phyloP scores from a whole-genome alignment of 768 basidiomycete species.

The Trametes elegans region DNA sequence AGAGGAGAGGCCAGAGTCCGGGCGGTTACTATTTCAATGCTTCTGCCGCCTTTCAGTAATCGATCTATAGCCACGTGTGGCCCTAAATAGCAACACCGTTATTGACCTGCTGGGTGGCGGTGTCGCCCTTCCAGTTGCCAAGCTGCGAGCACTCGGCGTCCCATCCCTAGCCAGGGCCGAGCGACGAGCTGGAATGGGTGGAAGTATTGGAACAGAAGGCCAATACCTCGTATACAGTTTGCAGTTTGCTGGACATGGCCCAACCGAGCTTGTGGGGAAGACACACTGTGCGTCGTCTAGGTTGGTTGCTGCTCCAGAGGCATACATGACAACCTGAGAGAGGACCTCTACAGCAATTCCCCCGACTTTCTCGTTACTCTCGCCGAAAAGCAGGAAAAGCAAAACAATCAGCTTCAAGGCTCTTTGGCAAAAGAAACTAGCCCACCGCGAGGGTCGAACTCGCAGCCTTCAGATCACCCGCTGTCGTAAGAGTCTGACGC shows the following conservation, averaged over 20 bases:
- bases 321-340: background rate
- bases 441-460: slow-evolving; percentile 66
- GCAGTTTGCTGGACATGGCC: too few relatives aligned
- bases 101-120: slow-evolving; percentile 9
- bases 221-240: too few relatives aligned
- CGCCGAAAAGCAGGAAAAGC: too few relatives aligned
- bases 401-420: background rate
- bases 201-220: too few relatives aligned
- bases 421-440: slow-evolving; percentile 32
- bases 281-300: too few relatives aligned
- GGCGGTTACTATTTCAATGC: slow-evolving; percentile 12
- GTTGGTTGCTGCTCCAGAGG: too few relatives aligned
- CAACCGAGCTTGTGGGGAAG: too few relatives aligned
- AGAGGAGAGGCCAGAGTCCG: background rate
- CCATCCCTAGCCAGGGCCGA: background rate
- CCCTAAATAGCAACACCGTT: slow-evolving; percentile 1
- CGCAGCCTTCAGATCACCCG: slow-evolving; percentile 55
- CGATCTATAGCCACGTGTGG: slow-evolving; percentile 12
- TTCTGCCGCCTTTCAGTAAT: slow-evolving; percentile 7
- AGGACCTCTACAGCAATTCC: too few relatives aligned
- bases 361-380: background rate
- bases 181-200: background rate
- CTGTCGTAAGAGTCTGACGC: slow-evolving; percentile 57
- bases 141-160: background rate
- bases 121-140: background rate